Evolutionary conservation across 1,139 yeast species (phyloP).

Genomic region (Taphrina communis): DNA sequence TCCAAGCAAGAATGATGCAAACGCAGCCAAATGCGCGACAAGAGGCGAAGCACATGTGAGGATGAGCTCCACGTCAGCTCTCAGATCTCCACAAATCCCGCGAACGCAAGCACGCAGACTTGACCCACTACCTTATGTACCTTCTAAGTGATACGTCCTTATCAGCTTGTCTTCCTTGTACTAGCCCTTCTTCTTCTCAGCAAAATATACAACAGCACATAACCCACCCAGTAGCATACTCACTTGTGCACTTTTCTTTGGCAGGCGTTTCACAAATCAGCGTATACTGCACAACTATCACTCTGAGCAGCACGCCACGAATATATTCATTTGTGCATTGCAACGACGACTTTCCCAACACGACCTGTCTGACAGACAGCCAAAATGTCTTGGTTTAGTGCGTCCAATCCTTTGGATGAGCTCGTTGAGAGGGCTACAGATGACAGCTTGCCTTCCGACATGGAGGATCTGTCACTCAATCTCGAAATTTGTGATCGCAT

Average conservation of each 20-base stretch:
- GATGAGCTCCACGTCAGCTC: conserved; percentile 13
- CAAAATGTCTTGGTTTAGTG: conserved; percentile 47
- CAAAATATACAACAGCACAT: too few relatives aligned
- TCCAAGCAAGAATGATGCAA: not conserved
- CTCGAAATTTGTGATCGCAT: conserved; percentile 88
- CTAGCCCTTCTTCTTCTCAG: too few relatives aligned
- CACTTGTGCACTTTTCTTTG: too few relatives aligned
- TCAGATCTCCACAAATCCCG: conserved; percentile 11
- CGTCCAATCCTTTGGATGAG: conserved; percentile 43
- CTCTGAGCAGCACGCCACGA: not conserved
- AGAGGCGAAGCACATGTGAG: conserved; percentile 21
- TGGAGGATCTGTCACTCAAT: conserved; percentile 77
- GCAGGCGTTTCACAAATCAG: too few relatives aligned
- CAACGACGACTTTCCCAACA: too few relatives aligned
- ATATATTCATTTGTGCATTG: not conserved
- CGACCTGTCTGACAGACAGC: not conserved
- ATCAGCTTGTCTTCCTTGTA: too few relatives aligned
- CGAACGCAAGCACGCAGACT: not conserved
- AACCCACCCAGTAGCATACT: too few relatives aligned
- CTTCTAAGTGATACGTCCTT: too few relatives aligned
- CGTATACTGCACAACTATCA: too few relatives aligned
- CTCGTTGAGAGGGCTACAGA: conserved; percentile 65
- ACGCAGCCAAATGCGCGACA: not conserved
- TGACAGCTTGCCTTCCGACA: conserved; percentile 90
- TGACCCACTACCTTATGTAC: not conserved